phyloP scores from a whole-genome alignment of 176 grass and related monocot genomes.

The Bromus sterilis region DNA sequence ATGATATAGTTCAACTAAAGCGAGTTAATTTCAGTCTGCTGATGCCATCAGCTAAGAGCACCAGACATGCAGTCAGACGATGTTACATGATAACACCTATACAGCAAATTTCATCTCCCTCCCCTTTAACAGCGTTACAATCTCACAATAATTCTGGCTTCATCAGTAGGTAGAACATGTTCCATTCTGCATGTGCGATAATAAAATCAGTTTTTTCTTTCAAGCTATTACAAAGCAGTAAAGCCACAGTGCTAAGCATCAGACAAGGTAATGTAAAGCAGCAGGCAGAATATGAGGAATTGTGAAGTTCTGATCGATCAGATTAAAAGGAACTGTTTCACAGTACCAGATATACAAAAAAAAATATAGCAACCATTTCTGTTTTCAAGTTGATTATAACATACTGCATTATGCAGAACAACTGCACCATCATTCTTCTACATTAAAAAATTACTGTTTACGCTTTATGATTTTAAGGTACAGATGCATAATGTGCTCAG shows the following conservation, averaged over 20 bases:
- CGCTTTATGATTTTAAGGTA: neutral
- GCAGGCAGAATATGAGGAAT: neutral
- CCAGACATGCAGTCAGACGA: neutral
- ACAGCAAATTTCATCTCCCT: neutral
- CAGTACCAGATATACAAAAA: neutral
- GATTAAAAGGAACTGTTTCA: neutral
- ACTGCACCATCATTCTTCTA: neutral
- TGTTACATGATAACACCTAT: neutral
- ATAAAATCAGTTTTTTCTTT: neutral
- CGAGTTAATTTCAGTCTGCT: neutral
- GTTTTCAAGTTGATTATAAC: neutral
- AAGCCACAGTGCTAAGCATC: neutral
- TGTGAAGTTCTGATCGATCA: neutral
- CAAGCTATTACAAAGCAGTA: neutral
- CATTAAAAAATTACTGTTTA: neutral
- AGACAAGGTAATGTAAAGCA: neutral
- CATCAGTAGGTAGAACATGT: neutral
- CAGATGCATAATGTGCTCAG: neutral
- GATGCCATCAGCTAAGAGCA: neutral
- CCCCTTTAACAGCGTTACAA: neutral
- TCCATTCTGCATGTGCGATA: neutral
- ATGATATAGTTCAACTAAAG: neutral
- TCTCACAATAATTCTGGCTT: neutral
- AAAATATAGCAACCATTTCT: neutral
- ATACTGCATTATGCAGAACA: neutral